Evolutionary conservation across 139 green algal species (phyloP), one percentile per base, ranked within the genome.

Genomic region (Astrephomene gubernaculifera): DNA sequence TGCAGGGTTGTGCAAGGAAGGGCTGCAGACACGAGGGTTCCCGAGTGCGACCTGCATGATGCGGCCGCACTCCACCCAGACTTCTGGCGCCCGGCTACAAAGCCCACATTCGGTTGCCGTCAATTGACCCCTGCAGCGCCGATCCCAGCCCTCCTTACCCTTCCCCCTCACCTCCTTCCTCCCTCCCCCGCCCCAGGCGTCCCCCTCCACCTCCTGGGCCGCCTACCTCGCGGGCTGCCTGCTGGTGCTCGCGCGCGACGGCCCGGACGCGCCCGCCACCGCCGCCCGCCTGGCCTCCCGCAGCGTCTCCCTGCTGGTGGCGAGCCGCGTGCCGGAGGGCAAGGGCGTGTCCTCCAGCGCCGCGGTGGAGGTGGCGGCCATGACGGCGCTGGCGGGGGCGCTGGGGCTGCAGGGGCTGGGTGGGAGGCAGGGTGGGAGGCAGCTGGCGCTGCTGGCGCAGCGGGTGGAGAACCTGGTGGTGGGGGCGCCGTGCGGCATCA

Each of bases 401-500:
- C 79, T 95, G 61, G 71, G 81, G 2, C 29, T 76, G 53, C 36
- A 8, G n/a, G n/a, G n/a, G n/a, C n/a, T n/a, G n/a, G n/a, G n/a
- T n/a, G n/a, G n/a, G n/a, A n/a, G n/a, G 4, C 61, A 64, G 38
- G 87, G 92, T 6, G 90, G 88, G 1, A 69, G 82, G 22, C 67
- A 92, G 60, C 80, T 98, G 36, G 94, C 96, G 29, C 61, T 96
- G 52, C 89, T 98, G 69, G 98, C 95, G 89, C 96, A 98, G 91
- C 92, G 91, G 69, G 95, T 96, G 65, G 96, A 99, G 90, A 99
- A 99, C 86, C 70, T 88, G 54, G 94, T 99, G 61, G 96, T 98
- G 63, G 96, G 97, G 17, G 95, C 96, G 1, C 95, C 97, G 0
- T 99, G 97, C 83, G 97, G 97, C 29, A 90, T 99, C 22, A 99